Evolutionary conservation across 1,284 basidiomycete genomes (phyloP).

Genomic region (Puccinia coronata): DNA sequence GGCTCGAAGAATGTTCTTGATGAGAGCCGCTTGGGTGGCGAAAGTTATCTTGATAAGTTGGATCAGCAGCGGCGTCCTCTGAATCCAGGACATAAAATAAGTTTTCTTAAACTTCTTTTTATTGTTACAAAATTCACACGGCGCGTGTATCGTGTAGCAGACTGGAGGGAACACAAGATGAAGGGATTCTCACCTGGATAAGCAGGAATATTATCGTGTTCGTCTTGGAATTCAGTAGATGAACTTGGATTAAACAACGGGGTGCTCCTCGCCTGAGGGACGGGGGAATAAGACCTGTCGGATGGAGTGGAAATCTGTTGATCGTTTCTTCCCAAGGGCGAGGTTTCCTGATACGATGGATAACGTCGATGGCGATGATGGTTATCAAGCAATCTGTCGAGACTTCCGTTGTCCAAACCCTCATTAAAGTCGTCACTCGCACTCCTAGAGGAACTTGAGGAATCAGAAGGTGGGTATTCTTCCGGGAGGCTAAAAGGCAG

Average conservation of each 20-base stretch:
- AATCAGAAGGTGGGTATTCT: background rate
- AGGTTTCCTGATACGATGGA: background rate
- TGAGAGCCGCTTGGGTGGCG: background rate
- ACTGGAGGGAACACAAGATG: background rate
- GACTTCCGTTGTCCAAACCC: slow-evolving; percentile 10
- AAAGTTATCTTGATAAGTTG: background rate
- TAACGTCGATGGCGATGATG: background rate
- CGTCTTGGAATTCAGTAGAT: background rate
- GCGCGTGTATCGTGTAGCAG: background rate
- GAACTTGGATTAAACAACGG: background rate
- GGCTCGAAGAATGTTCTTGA: background rate
- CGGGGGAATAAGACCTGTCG: background rate
- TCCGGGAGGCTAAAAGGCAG: background rate
- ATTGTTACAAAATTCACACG: background rate
- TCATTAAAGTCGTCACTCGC: slow-evolving; percentile 19
- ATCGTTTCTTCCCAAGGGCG: background rate
- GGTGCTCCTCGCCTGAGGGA: background rate
- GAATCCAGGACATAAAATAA: background rate
- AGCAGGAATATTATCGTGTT: background rate
- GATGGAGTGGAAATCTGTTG: background rate
- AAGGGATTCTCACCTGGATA: background rate
- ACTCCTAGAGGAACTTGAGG: background rate
- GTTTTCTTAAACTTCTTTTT: background rate
- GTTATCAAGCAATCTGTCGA: slow-evolving; percentile 2
- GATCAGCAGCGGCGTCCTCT: background rate